These are phyloP conservation scores for Aleurites moluccanus DNA, from an alignment of 441 rosid species.

Conservation along the genomic window DNA sequence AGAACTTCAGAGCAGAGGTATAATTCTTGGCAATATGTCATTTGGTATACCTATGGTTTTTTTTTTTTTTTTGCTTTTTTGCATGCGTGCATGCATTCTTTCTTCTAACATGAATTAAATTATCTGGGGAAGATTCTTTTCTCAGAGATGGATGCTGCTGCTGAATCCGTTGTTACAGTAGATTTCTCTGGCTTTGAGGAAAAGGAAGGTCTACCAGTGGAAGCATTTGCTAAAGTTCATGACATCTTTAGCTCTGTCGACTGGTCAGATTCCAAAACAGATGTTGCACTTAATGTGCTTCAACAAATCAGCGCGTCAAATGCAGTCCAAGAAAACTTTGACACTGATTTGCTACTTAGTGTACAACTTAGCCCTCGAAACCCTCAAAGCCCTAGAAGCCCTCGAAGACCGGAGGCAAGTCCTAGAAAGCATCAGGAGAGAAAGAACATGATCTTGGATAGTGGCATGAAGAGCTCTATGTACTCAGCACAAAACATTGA, in stretches of 20 bases:
- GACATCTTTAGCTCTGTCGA: slow-evolving; percentile 84
- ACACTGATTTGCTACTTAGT: slow-evolving; percentile 29
- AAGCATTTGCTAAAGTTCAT: slow-evolving; percentile 90
- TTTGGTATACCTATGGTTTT: slow-evolving; percentile 18
- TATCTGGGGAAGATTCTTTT: slow-evolving; percentile 75
- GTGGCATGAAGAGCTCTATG: slow-evolving; percentile 32
- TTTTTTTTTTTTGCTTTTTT: slow-evolving; percentile 10
- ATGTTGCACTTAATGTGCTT: slow-evolving; percentile 70
- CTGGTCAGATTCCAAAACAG: slow-evolving; percentile 71
- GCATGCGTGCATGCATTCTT: neutral
- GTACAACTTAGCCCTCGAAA: slow-evolving; percentile 35
- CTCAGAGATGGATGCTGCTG: slow-evolving; percentile 89
- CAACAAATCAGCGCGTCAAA: slow-evolving; percentile 69
- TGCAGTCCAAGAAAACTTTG: slow-evolving; percentile 44
- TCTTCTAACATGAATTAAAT: slow-evolving; percentile 32
- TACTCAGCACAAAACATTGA: slow-evolving; percentile 35
- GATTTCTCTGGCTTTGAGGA: slow-evolving; percentile 68
- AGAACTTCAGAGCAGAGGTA: slow-evolving; percentile 95
- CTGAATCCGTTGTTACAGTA: slow-evolving; percentile 56
- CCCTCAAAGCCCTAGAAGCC: slow-evolving; percentile 29
- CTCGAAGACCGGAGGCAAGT: slow-evolving; percentile 38
- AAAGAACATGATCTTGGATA: slow-evolving; percentile 32
- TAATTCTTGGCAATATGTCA: slow-evolving; percentile 21
- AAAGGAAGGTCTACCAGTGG: slow-evolving; percentile 83
- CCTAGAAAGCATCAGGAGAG: slow-evolving; percentile 42